Conservation (phyloP, 805 yeast genomes). For the Starmera caribaea region DNA sequence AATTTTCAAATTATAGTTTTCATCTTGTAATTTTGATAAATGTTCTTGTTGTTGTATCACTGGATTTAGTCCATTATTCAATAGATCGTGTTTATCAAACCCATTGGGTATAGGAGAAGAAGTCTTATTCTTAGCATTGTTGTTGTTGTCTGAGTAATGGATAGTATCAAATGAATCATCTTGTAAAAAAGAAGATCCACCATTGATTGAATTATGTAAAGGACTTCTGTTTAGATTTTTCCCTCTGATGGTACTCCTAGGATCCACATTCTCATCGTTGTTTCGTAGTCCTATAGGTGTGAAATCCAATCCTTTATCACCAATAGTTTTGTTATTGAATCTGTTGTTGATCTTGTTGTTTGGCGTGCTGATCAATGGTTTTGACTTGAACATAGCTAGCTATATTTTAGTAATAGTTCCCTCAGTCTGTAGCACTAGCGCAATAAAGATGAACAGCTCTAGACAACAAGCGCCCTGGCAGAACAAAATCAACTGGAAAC, state of each 20-base stretch:
- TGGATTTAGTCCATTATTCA: conserved; percentile 20
- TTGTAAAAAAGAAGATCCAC: conserved; percentile 18
- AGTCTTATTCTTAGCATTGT: background rate
- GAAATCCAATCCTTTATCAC: conserved; percentile 5
- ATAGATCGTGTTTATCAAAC: conserved; percentile 10
- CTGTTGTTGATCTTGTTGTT: conserved; percentile 4
- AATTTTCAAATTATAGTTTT: conserved; percentile 34
- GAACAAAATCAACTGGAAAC: too few relatives aligned
- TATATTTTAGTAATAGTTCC: too few relatives aligned
- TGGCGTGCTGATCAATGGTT: conserved; percentile 7
- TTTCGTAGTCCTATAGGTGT: conserved; percentile 6
- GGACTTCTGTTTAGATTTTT: background rate
- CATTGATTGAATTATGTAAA: conserved; percentile 7
- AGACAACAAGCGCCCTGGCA: background rate
- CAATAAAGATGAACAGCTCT: background rate
- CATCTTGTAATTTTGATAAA: conserved; percentile 25
- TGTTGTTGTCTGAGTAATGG: conserved; percentile 6
- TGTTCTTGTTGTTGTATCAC: conserved; percentile 21
- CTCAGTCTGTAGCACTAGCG: background rate
- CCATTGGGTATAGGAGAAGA: conserved; percentile 12
- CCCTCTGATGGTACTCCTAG: background rate
- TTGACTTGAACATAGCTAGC: conserved; percentile 6
- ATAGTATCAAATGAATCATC: conserved; percentile 15
- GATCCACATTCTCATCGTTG: conserved; percentile 1
- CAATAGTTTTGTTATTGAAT: too few relatives aligned